Conservation (phyloP, 2,329 filamentous ascomycete species). For the Phoma sp. region DNA sequence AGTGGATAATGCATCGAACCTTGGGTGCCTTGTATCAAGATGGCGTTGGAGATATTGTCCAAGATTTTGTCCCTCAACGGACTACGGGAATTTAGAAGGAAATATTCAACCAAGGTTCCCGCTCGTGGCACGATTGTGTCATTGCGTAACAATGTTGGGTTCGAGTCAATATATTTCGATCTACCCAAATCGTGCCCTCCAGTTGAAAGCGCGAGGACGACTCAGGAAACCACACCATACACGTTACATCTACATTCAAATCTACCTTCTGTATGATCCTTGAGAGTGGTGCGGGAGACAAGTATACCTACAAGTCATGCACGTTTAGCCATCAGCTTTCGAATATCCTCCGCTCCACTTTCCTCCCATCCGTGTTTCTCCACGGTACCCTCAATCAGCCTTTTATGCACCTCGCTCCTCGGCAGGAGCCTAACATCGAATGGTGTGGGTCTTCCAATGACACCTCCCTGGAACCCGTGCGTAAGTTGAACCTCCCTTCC, state of each 20-base stretch:
- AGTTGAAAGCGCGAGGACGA: background rate
- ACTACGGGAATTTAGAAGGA: background rate
- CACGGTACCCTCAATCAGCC: slow-evolving; percentile 41
- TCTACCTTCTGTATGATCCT: no score
- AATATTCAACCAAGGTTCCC: background rate
- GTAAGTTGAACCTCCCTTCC: slow-evolving; percentile 46
- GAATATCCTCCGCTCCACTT: slow-evolving; percentile 39
- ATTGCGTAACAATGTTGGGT: background rate
- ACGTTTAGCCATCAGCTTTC: slow-evolving; percentile 6
- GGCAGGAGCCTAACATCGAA: slow-evolving; percentile 43
- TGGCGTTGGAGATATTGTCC: background rate
- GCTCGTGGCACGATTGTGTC: background rate
- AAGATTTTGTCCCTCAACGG: background rate
- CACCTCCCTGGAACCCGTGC: slow-evolving; percentile 43
- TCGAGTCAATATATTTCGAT: background rate
- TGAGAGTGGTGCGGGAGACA: background rate
- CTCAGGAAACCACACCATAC: background rate
- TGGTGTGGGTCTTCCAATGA: slow-evolving; percentile 47
- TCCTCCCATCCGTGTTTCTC: slow-evolving; percentile 43
- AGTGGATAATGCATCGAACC: background rate
- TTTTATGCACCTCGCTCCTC: slow-evolving; percentile 38
- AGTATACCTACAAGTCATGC: background rate
- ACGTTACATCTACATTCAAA: background rate
- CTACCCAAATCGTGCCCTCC: background rate
- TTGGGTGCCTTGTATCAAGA: background rate